These are phyloP conservation scores for Globisporangium nodosum DNA, from an alignment of 352 stramenopile species.

Conservation along the genomic window DNA sequence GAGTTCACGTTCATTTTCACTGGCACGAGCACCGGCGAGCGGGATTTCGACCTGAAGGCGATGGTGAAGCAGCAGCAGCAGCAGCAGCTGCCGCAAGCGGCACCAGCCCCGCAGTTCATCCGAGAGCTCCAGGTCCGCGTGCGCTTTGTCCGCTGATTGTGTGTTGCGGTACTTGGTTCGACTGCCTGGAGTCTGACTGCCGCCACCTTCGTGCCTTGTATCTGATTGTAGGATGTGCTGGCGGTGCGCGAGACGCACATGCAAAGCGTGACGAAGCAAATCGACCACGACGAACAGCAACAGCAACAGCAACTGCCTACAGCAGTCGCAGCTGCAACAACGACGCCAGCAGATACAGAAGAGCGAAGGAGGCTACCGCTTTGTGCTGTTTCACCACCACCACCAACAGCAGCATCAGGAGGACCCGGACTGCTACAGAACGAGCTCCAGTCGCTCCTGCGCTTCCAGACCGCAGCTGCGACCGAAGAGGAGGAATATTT, in stretches of 20 bases:
- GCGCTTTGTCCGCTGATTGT: neutral
- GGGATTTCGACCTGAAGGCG: constrained; percentile 49
- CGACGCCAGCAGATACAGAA: neutral
- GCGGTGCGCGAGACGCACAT: neutral
- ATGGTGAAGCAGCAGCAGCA: constrained; percentile 30
- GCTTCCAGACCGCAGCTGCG: neutral
- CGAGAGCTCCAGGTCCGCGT: constrained; percentile 27
- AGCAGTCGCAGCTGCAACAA: neutral
- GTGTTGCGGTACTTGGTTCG: neutral
- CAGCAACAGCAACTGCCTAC: neutral
- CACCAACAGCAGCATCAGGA: neutral
- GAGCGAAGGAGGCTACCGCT: neutral
- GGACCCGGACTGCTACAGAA: neutral
- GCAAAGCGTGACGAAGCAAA: neutral
- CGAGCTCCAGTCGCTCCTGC: constrained; percentile 1
- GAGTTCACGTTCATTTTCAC: constrained; percentile 51
- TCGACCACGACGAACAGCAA: constrained; percentile 1
- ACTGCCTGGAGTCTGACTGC: neutral
- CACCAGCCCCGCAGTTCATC: constrained; percentile 32
- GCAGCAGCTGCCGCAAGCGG: constrained; percentile 9
- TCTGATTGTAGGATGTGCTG: neutral
- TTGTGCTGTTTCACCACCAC: neutral
- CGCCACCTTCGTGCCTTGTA: neutral
- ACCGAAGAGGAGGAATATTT: neutral
- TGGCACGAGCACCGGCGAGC: constrained; percentile 66